A percentile compares a stretch with the other conserved stretches of the same genome.
These are phyloP conservation scores for Phaeosphaeria sp. DNA, from an alignment of 2,329 filamentous ascomycete genomes.

Conservation along the genomic window DNA sequence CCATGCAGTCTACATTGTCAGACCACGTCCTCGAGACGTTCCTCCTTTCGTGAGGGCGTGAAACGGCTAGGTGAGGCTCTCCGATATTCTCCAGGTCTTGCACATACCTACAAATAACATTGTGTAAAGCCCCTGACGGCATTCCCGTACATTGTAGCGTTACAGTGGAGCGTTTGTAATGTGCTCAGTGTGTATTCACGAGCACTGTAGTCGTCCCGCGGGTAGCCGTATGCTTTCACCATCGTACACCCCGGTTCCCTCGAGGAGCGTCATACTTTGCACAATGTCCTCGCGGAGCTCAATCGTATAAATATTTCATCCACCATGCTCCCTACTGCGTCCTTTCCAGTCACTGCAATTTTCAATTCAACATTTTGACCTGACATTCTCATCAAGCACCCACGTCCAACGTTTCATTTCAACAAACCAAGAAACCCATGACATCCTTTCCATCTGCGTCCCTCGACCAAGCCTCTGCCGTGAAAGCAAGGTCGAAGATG, in stretches of 20 bases:
- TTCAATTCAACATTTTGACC: background rate
- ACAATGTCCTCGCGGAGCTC: background rate
- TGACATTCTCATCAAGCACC: background rate
- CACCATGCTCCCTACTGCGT: background rate
- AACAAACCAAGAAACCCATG: conserved; percentile 11
- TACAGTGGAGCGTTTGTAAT: background rate
- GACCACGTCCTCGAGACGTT: background rate
- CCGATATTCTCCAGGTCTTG: background rate
- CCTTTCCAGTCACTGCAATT: background rate
- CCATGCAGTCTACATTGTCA: background rate
- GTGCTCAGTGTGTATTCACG: background rate
- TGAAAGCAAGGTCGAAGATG: conserved; percentile 7
- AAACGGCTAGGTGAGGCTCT: conserved; percentile 2
- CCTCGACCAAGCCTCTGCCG: conserved; percentile 15
- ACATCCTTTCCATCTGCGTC: conserved; percentile 28
- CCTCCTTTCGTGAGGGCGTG: background rate
- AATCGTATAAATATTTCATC: background rate
- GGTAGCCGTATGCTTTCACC: background rate
- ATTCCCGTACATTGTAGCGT: background rate
- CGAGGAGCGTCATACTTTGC: background rate
- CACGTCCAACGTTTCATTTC: background rate
- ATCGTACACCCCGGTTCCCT: background rate
- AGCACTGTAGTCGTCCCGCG: background rate
- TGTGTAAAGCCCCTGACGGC: background rate
- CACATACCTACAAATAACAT: background rate